Evolutionary conservation across 345 rosid genomes (phyloP), one percentile per base, ranked within the genome.

Genomic region (Rhizophora mangle): DNA sequence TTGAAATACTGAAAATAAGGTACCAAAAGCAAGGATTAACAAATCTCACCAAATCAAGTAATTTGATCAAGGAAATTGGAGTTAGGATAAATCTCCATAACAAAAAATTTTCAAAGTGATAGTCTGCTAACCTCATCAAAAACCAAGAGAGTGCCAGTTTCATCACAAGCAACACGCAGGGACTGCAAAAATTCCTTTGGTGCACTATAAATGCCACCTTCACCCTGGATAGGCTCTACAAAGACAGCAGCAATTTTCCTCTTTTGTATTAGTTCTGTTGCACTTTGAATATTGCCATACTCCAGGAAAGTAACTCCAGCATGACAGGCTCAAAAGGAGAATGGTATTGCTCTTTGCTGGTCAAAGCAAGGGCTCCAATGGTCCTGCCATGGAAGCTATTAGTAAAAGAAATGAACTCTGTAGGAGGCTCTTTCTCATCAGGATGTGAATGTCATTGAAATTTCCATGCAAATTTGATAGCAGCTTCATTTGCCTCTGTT

Each of bases 381-480:
- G 99, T 90, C 85, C 99, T 85, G 30, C 99, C 99, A 75, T 95
- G 99, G 83, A 95, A 95, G 70, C 96, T 76, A 67, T 90, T 92
- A 0, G 85, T 74, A 31, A 89, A 95, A 0, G 97, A 78, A n/a
- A 95, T 73, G 73, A 95, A 95, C 37, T 82, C 89, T 1, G 85
- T 83, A 2, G 88, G 84, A 9, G 86, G 89, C 53, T 84, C 78
- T 19, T 83, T 73, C 31, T 69, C 82, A 65, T 79, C 80, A 2
- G 96, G 96, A 49, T 86, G 66, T 18, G 77, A 68, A 70, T 78
- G 76, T 72, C 96, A 85, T 81, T 95, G 96, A 51, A 86, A 92
- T 74, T 95, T 95, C 74, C 96, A 81, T 2, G 96, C 84, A 71
- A 95, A 95, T 80, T 95, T 95, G 58, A 95, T 90, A 18, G 99